Base-by-base conservation (phyloP, 208 protist species). In the Leishmania braziliensis region DNA sequence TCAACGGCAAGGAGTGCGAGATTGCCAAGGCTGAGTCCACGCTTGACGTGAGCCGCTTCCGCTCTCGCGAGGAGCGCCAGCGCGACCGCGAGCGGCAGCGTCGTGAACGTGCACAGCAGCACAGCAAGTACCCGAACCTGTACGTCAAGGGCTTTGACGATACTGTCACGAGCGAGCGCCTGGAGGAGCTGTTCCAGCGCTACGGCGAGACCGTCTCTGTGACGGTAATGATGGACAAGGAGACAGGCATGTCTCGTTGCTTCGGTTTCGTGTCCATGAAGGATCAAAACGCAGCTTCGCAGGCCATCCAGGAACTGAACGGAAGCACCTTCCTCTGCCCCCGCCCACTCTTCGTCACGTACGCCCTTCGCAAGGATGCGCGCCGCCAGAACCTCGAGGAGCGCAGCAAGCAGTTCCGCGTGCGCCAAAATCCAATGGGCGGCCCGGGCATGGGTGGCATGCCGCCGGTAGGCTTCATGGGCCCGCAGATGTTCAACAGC, bases 131-230 rank as follows among this genome's bases (percentile, higher is more conserved):
- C 88, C 93, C 93, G 58, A 99, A 99, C 95, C 92, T 99, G 63
- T 99, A 99, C 93, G 95, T 99, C 77, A 99, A 99, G 94, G 99
- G 99, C 92, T 97, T 99, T 79, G 98, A 99, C 75, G 99, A 99
- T 80, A 92, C 89, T 62, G 92, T 99, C 78, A 96, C 97, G 84
- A 98, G 98, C 77, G 97, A 99, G 65, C 92, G 95, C 79, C 92
- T 99, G 53, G 91, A 96, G 82, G 93, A 98, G 82, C 89, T 98
- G 43, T 99, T 99, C 88, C 89, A 94, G 84, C 91, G 88, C 84
- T 99, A 95, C 87, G 99, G 99, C 73, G 98, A 97, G 80, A 99
- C 99, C 69, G 98, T 98, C 50, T 98, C 95, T 39, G 96, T 96
- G 73, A 97, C 95, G 71, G 97, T 99, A 43, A 99, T 99, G 98